Base-by-base conservation (phyloP, 176 grass and related monocot genomes). In the Paspalum vaginatum region DNA sequence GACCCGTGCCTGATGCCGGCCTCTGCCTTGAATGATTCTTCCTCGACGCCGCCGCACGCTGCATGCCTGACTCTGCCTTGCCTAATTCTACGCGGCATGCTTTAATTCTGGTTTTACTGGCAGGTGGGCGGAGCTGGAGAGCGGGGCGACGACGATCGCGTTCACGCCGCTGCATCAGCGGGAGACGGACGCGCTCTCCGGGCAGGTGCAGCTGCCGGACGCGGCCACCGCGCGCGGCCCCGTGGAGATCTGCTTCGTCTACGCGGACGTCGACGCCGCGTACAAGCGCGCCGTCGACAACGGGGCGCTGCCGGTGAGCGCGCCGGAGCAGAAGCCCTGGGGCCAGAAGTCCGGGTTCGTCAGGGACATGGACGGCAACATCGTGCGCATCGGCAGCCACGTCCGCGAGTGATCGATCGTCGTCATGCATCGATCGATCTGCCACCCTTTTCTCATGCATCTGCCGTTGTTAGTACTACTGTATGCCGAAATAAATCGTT, bases 181-280 rank as follows among this genome's bases (percentile, higher is more conserved):
- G 73, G 92, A 95, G 82, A 98, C 88, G 25, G 92, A 95, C 42
- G 78, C 7, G 4, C 32, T 92, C 9, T 91, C 90, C 0, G 95
- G 95, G 1, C 47, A 41, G 45, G 92, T 98, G 57, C 78, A 81
- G 44, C 50, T 80, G 83, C 90, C 90, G 47, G 84, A 63, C 8
- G 51, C 66, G 15, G 52, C 21, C 17, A 26, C 53, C 2, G 87
- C 85, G 70, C 78, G 90, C 21, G 89, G 86, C 0, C 60, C 92
- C n/a, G 81, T 98, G 53, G 92, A 98, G 90, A 88, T 98, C 78
- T 94, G 88, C 92, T 98, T 98, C 80, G 81, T 83, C 77, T 98
- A 87, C 65, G n/a, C 24, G 22, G 95, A 98, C 65, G 92, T 98
- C 2, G 95, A 98, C 64, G 83, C 83, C 5, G 92, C 88, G 40